These are phyloP conservation scores for Penicillium janthinellum DNA, from an alignment of 2,329 filamentous ascomycete species.

Conservation along the genomic window DNA sequence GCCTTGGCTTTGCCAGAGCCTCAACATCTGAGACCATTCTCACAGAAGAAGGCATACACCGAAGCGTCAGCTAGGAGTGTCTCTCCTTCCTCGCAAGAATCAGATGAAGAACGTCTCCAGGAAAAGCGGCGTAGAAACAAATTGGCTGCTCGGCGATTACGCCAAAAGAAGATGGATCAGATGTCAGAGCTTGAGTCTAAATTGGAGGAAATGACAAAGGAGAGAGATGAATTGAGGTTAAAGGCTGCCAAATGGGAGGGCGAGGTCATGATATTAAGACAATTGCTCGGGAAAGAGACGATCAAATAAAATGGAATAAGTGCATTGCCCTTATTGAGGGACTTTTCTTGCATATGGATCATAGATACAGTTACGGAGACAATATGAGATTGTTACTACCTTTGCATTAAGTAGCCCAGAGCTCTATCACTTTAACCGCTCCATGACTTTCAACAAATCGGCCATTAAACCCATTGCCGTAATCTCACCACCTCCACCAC, in stretches of 20 bases:
- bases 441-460: slow-evolving; percentile 86
- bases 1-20: background rate
- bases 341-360: background rate
- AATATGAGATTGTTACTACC: background rate
- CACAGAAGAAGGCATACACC: background rate
- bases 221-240: slow-evolving; percentile 8
- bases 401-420: background rate
- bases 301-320: background rate
- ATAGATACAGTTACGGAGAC: background rate
- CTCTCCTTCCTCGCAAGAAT: slow-evolving; percentile 12
- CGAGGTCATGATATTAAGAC: slow-evolving; percentile 8
- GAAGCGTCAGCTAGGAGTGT: background rate
- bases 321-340: background rate
- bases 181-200: slow-evolving; percentile 8
- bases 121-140: slow-evolving; percentile 12
- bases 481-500: slow-evolving; percentile 89
- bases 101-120: slow-evolving; percentile 6
- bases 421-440: slow-evolving; percentile 60
- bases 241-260: slow-evolving; percentile 13
- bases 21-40: background rate
- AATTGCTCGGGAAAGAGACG: slow-evolving; percentile 4
- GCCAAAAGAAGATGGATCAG: slow-evolving; percentile 11
- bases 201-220: slow-evolving; percentile 8
- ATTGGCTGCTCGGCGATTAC: slow-evolving; percentile 8
- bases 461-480: slow-evolving; percentile 98